Base-by-base conservation (phyloP, 1,139 yeast genomes). In the Nadsonia starkeyi-henricii region DNA sequence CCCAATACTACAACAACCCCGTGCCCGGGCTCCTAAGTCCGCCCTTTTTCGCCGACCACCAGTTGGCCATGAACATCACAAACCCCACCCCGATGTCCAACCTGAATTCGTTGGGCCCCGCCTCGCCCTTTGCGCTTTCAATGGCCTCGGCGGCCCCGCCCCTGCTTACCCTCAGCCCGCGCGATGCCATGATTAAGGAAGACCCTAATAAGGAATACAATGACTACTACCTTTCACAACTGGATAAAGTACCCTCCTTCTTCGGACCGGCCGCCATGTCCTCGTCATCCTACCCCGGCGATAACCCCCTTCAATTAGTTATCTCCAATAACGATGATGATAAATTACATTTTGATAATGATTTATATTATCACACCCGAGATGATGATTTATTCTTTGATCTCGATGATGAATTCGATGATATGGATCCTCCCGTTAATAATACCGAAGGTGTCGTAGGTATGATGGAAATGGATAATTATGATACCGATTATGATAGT, bases 171-270 rank as follows among this genome's bases (percentile, higher is more conserved):
- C 49, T 54, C 23, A 48, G 56, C 15, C 56, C 58, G 15, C 49
- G 51, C 7, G 58, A 56, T n/a, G 50, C 55, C n/a, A 47, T 55
- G 51, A 43, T 54, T 30, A 55, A 56, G 47, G 28, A 23, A 9
- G 43, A 53, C 19, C 52, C 57, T 1, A 51, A 54, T 41, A 55
- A 55, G 28, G 51, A 48, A 30, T 46, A 49, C 41, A 51, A 53
- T 41, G 41, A 37, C 43, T 43, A 45, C 18, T 41, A 48, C 21
- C 48, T 47, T 26, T 20, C 45, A 23, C 43, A 50, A 15, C 3
- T 33, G 5, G 39, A 33, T 15, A 33, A 33, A 4, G 17, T 33
- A 4, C 39, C 39, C 39, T 33, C 39, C 15, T 33, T 33, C 39
- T 33, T 33, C 12, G 39, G 39, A 8, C 39, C 39, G 5, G 28